Evolutionary conservation across 352 stramenopile species (phyloP).

Genomic region (Sclerospora graminicola): DNA sequence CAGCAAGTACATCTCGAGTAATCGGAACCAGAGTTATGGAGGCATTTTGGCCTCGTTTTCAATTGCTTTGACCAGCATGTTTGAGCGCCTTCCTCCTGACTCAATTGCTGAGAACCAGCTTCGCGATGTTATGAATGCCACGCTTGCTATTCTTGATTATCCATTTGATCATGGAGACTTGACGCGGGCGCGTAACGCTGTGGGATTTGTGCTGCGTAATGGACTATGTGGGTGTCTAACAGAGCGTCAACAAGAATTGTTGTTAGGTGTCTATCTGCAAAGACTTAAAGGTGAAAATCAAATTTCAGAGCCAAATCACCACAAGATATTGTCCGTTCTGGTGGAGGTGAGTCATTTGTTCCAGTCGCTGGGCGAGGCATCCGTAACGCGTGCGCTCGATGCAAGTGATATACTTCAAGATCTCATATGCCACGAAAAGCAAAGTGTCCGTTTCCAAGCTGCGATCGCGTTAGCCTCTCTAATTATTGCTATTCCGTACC

Average conservation of each 20-base stretch:
- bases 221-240: conserved; percentile 47
- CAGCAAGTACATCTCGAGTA: conserved; percentile 47
- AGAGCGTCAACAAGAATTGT: conserved; percentile 53
- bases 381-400: conserved; percentile 32
- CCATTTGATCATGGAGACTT: conserved; percentile 61
- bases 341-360: conserved; percentile 61
- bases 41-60: conserved; percentile 63
- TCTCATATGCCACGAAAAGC: conserved; percentile 55
- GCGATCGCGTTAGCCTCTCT: conserved; percentile 52
- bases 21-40: conserved; percentile 43
- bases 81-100: conserved; percentile 54
- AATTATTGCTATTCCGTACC: conserved; percentile 57
- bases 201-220: conserved; percentile 65
- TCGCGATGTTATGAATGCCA: conserved; percentile 52
- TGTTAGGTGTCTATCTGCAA: conserved; percentile 51
- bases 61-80: conserved; percentile 68
- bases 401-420: conserved; percentile 28
- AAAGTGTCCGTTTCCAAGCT: conserved; percentile 65
- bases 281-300: conserved; percentile 33
- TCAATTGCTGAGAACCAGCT: conserved; percentile 51
- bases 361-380: conserved; percentile 56
- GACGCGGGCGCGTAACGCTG: conserved; percentile 66
- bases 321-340: conserved; percentile 52
- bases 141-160: conserved; percentile 58
- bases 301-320: conserved; percentile 35